A percentile compares a stretch with the other conserved stretches of the same genome.
Evolutionary conservation across 148 eudicot genomes (phyloP).

Genomic region (Drosera capensis): DNA sequence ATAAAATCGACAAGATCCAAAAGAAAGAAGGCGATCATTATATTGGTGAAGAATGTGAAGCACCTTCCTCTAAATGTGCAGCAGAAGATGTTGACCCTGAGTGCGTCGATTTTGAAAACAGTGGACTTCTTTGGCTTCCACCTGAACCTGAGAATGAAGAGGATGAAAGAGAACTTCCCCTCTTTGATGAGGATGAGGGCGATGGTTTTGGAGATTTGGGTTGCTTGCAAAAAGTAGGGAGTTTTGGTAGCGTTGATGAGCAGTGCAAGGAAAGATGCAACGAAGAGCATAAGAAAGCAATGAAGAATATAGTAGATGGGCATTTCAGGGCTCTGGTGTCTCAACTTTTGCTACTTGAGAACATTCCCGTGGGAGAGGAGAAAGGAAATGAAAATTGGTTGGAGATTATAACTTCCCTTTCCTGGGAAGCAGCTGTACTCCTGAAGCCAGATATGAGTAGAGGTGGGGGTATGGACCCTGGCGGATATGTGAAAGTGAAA

Average conservation of each 20-base stretch:
- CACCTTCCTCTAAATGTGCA: conserved; percentile 48
- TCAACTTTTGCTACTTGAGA: conserved; percentile 91
- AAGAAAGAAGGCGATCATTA: conserved; percentile 33
- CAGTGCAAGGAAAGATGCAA: conserved; percentile 42
- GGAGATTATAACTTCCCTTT: conserved; percentile 76
- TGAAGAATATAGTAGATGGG: conserved; percentile 82
- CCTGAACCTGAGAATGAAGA: conserved; percentile 98
- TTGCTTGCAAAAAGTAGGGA: conserved; percentile 37
- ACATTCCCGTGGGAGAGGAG: conserved; percentile 54
- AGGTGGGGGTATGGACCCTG: conserved; percentile 99
- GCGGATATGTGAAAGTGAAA: conserved; percentile 93
- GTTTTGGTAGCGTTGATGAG: conserved; percentile 60
- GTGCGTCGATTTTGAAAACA: conserved; percentile 89
- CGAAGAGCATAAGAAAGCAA: conserved; percentile 68
- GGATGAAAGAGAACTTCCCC: conserved; percentile 48
- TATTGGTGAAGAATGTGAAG: conserved; percentile 54
- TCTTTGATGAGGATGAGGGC: conserved; percentile 50
- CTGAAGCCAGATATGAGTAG: conserved; percentile 88
- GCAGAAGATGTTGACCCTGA: conserved; percentile 46
- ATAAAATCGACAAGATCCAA: conserved; percentile 23
- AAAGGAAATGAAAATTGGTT: conserved; percentile 70
- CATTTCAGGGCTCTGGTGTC: conserved; percentile 91
- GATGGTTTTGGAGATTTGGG: conserved; percentile 73
- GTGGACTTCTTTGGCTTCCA: conserved; percentile 92
- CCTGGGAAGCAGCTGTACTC: conserved; percentile 94